Conservation (phyloP, 768 basidiomycete species). For the Mycena haematopus region DNA sequence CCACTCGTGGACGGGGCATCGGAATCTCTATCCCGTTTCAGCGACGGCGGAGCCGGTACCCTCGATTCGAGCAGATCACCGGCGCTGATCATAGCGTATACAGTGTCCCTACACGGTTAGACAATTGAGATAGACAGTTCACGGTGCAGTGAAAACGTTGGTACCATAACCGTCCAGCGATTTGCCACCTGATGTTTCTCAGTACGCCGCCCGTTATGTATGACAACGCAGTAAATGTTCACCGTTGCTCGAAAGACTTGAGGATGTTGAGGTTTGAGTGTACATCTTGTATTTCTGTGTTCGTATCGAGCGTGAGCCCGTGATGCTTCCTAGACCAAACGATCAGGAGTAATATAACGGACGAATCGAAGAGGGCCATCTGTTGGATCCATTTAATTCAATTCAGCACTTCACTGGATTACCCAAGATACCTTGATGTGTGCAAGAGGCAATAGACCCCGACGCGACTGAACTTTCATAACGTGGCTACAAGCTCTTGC, state of each 20-base stretch:
- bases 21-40: slow-evolving; percentile 24
- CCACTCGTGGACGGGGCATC: slow-evolving; percentile 1
- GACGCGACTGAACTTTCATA: slow-evolving; percentile 41
- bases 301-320: slow-evolving; percentile 47
- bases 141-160: background rate
- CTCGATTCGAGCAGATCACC: slow-evolving; percentile 49
- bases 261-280: slow-evolving; percentile 54
- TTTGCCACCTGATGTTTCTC: slow-evolving; percentile 42
- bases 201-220: background rate
- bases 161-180: slow-evolving; percentile 56
- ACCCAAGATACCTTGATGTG: slow-evolving; percentile 29
- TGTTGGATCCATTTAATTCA: slow-evolving; percentile 13
- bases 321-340: slow-evolving; percentile 59
- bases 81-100: slow-evolving; percentile 58
- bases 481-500: slow-evolving; percentile 46
- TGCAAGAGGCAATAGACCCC: slow-evolving; percentile 29
- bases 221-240: background rate
- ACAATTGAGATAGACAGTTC: background rate
- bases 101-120: slow-evolving; percentile 48
- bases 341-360: slow-evolving; percentile 60
- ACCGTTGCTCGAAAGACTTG: slow-evolving; percentile 29
- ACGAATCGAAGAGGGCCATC: slow-evolving; percentile 56
- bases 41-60: slow-evolving; percentile 12
- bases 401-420: background rate
- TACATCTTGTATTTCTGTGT: slow-evolving; percentile 59